These are phyloP conservation scores for Acarospora socialis DNA, from an alignment of 2,329 filamentous ascomycete genomes.

Conservation along the genomic window DNA sequence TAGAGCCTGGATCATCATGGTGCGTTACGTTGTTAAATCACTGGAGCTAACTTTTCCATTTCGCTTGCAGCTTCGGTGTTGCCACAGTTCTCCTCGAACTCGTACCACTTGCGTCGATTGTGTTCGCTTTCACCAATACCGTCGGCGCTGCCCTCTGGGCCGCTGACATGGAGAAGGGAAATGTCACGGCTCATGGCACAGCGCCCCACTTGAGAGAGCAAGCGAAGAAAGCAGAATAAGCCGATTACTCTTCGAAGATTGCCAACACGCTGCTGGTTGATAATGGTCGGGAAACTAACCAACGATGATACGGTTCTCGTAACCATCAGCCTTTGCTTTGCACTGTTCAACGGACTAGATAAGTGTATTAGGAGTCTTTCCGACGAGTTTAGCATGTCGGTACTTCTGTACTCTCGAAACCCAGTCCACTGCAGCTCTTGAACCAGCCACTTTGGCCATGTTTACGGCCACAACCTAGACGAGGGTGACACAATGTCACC, in stretches of 20 bases:
- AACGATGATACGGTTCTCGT: too few relatives aligned
- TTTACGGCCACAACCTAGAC: too few relatives aligned
- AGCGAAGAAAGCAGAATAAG: conserved; percentile 20
- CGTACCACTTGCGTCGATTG: conserved; percentile 65
- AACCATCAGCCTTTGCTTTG: too few relatives aligned
- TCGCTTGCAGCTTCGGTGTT: conserved; percentile 44
- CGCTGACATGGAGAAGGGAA: conserved; percentile 55
- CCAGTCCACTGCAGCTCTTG: too few relatives aligned
- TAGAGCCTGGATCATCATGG: not conserved
- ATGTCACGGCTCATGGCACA: conserved; percentile 15
- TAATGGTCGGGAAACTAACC: conserved; percentile 1
- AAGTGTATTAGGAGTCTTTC: too few relatives aligned
- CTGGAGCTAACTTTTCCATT: not conserved
- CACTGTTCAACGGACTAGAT: too few relatives aligned
- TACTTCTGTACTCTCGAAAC: too few relatives aligned
- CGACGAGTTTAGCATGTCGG: too few relatives aligned
- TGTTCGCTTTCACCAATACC: conserved; percentile 83
- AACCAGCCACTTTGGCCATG: too few relatives aligned
- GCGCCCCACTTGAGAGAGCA: conserved; percentile 19
- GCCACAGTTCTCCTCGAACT: conserved; percentile 72
- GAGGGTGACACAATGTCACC: too few relatives aligned
- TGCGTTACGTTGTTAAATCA: conserved; percentile 8
- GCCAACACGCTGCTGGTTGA: not conserved
- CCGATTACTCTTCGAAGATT: not conserved
- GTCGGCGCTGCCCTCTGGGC: conserved; percentile 93